phyloP scores from a whole-genome alignment of 1,139 yeast genomes.

The Arxiozyma bovina region DNA sequence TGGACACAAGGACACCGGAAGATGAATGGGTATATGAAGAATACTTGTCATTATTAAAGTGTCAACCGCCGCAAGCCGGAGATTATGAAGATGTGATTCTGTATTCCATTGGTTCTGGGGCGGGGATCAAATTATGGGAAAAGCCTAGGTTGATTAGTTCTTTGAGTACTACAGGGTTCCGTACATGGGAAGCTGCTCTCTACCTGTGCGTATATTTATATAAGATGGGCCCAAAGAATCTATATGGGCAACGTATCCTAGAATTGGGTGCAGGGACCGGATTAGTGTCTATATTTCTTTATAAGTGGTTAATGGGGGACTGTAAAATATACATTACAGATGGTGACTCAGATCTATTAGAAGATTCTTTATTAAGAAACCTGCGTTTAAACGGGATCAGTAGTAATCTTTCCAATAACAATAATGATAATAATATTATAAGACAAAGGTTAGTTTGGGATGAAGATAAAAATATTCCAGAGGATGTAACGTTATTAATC shows the following conservation, averaged over 20 bases:
- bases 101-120: constrained; percentile 34
- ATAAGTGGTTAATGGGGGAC: constrained; percentile 30
- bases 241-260: constrained; percentile 31
- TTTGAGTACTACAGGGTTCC: constrained; percentile 71
- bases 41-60: constrained; percentile 34
- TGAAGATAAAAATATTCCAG: constrained; percentile 33
- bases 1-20: constrained; percentile 20
- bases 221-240: not conserved
- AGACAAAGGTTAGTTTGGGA: constrained; percentile 57
- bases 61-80: not conserved
- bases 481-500: constrained; percentile 40
- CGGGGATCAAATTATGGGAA: constrained; percentile 43
- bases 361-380: constrained; percentile 38
- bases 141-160: constrained; percentile 61
- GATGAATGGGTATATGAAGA: constrained; percentile 44
- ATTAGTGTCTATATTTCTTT: constrained; percentile 50
- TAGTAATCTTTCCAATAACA: too few species aligned
- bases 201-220: constrained; percentile 47
- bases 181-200: constrained; percentile 95
- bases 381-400: constrained; percentile 38
- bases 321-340: constrained; percentile 51
- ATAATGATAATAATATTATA: constrained; percentile 13
- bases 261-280: constrained; percentile 94
- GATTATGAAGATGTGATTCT: constrained; percentile 36
- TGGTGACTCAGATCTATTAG: constrained; percentile 63